Conservation (phyloP, 148 eudicot genomes). For the Nyssa sinensis region DNA sequence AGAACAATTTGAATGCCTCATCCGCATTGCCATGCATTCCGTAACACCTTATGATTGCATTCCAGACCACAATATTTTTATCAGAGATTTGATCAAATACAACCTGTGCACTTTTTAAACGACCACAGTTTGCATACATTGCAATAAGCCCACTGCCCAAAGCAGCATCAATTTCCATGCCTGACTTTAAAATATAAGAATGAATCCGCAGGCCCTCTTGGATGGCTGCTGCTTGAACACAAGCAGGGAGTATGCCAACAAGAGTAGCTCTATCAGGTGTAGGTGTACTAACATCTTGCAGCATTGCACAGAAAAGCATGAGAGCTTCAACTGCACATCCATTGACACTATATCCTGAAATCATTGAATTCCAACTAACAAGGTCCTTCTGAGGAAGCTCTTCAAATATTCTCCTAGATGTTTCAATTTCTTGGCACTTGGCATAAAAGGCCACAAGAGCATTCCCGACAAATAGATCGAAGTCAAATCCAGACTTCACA, state of each 20-base stretch:
- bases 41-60: constrained; percentile 27
- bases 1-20: constrained; percentile 22
- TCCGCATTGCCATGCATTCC: constrained; percentile 31
- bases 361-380: constrained; percentile 38
- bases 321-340: constrained; percentile 26
- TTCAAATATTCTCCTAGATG: constrained; percentile 27
- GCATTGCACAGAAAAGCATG: constrained; percentile 25
- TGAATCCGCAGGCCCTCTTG: constrained; percentile 34
- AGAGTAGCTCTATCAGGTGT: constrained; percentile 33
- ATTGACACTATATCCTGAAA: constrained; percentile 29
- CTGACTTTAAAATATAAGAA: constrained; percentile 22
- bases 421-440: constrained; percentile 17
- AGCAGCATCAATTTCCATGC: constrained; percentile 25
- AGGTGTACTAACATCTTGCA: constrained; percentile 5
- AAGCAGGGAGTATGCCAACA: constrained; percentile 41
- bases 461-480: constrained; percentile 28
- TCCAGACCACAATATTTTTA: constrained; percentile 30
- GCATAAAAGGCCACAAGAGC: constrained; percentile 36
- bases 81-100: constrained; percentile 21
- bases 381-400: constrained; percentile 30
- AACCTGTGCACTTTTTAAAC: constrained; percentile 16
- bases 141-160: constrained; percentile 34
- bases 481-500: constrained; percentile 29
- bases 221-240: constrained; percentile 30
- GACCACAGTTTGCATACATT: constrained; percentile 31